Evolutionary conservation across 768 basidiomycete species (phyloP), one percentile per base, ranked within the genome.

Genomic region (Phaeotremella fagi): DNA sequence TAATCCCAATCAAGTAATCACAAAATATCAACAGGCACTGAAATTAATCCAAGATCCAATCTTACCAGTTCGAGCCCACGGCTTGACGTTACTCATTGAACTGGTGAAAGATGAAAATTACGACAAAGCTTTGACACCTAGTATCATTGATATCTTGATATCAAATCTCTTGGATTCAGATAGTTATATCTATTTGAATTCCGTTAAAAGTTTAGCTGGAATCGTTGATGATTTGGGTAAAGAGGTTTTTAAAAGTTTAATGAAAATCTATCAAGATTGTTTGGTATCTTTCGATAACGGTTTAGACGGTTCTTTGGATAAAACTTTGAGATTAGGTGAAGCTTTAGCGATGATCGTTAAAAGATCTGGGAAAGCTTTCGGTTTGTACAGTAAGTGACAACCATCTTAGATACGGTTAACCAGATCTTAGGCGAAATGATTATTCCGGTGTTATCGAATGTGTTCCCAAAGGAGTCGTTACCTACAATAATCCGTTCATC

Each of bases 111-210:
- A 43, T 9, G 43, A 16, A 12, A 16, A 23, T 0, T 66, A 77
- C 12, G 83, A 87, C 61, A 75, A 78, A 2, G 85, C 86, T 0
- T 77, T 97, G 23, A 74, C 84, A 15, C 90, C 90, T 4, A 86
- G 85, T 0, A 88, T 97, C 60, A 75, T 91, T 42, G 86, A 87
- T 25, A 85, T 95, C 50, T 94, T 97, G 71, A 73, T 92, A 57
- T 83, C 88, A 66, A 81, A 84, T 0, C 75, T 92, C 4, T 86
- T 89, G 66, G 90, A 95, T 56, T 87, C 91, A 33, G 94, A 98
- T 66, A 90, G 88, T n/a, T 97, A 90, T 72, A 83, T 97, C 50
- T 97, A 90, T 68, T 77, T 97, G 48, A 90, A 90, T 66, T 90
- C 87, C 0, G 85, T 94, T 14, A 88, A 91, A 64, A 92, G 92